phyloP scores from a whole-genome alignment of 129 eudicot species.

The Solidago caesia region DNA sequence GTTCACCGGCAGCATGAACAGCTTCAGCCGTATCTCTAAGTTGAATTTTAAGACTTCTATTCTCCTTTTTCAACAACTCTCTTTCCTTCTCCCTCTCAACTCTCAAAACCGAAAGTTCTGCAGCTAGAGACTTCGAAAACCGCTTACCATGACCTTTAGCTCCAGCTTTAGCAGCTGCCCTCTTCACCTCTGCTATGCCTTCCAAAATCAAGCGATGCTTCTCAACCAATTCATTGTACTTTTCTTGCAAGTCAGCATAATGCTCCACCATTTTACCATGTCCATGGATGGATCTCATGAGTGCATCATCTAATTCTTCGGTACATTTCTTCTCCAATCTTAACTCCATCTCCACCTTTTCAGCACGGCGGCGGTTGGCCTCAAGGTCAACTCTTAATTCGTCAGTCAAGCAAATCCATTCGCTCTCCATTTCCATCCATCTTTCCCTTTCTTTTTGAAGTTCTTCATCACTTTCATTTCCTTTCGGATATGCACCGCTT shows the following conservation, averaged over 20 bases:
- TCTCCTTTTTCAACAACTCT: slow-evolving; percentile 74
- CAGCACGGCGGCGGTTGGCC: slow-evolving; percentile 65
- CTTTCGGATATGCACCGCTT: slow-evolving; percentile 47
- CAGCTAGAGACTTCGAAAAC: slow-evolving; percentile 72
- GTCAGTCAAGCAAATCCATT: slow-evolving; percentile 91
- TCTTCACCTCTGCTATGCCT: slow-evolving; percentile 74
- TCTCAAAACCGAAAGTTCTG: slow-evolving; percentile 81
- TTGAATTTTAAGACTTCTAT: slow-evolving; percentile 57
- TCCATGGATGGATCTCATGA: slow-evolving; percentile 60
- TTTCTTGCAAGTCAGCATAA: slow-evolving; percentile 84
- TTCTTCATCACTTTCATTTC: slow-evolving; percentile 53
- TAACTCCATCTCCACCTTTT: slow-evolving; percentile 69
- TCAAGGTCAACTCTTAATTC: slow-evolving; percentile 85
- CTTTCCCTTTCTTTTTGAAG: slow-evolving; percentile 77
- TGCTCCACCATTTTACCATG: slow-evolving; percentile 93
- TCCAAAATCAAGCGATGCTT: slow-evolving; percentile 67
- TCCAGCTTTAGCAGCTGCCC: slow-evolving; percentile 89
- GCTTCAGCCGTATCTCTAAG: slow-evolving; percentile 95
- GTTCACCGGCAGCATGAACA: slow-evolving; percentile 98
- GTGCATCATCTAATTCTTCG: slow-evolving; percentile 85
- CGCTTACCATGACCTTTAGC: slow-evolving; percentile 79
- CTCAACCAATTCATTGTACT: slow-evolving; percentile 59
- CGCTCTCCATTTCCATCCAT: slow-evolving; percentile 98
- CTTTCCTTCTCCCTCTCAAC: slow-evolving; percentile 79
- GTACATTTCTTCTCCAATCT: slow-evolving; percentile 75